Percentiles rank a stretch among this genome's conserved stretches.
Evolutionary conservation across 805 yeast genomes (phyloP).

Genomic region (Pichia rugopelliculosa): DNA sequence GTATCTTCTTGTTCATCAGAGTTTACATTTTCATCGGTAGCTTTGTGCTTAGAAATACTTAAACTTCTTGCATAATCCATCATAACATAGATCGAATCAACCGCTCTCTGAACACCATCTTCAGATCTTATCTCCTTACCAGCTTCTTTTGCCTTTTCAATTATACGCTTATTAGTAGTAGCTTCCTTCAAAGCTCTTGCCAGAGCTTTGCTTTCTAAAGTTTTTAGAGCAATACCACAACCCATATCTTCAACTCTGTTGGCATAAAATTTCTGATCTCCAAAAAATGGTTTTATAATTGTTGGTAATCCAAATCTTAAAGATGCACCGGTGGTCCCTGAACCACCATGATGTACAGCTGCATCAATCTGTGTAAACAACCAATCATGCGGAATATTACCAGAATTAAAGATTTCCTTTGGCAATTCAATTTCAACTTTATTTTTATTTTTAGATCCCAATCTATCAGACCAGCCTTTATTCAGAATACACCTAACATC

Average conservation of each 20-base stretch:
- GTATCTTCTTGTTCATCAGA: conserved; percentile 9
- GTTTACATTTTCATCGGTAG: conserved; percentile 14
- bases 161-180: conserved; percentile 57
- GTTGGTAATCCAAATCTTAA: conserved; percentile 83
- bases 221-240: conserved; percentile 65
- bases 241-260: conserved; percentile 82
- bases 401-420: conserved; percentile 57
- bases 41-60: conserved; percentile 38
- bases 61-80: conserved; percentile 66
- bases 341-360: conserved; percentile 96
- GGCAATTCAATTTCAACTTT: conserved; percentile 48
- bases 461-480: conserved; percentile 91
- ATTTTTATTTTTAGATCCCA: conserved; percentile 29
- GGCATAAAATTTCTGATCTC: conserved; percentile 93
- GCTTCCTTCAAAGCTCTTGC: conserved; percentile 64
- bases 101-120: conserved; percentile 72
- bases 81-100: conserved; percentile 70
- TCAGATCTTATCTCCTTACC: conserved; percentile 64
- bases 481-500: conserved; percentile 82
- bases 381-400: conserved; percentile 90
- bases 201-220: conserved; percentile 56
- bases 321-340: conserved; percentile 94
- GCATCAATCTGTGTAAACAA: conserved; percentile 82
- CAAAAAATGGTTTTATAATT: conserved; percentile 88
- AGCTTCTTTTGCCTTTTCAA: conserved; percentile 55